These are phyloP conservation scores for Diaporthe sp. DNA, from an alignment of 2,329 filamentous ascomycete genomes.

Conservation along the genomic window DNA sequence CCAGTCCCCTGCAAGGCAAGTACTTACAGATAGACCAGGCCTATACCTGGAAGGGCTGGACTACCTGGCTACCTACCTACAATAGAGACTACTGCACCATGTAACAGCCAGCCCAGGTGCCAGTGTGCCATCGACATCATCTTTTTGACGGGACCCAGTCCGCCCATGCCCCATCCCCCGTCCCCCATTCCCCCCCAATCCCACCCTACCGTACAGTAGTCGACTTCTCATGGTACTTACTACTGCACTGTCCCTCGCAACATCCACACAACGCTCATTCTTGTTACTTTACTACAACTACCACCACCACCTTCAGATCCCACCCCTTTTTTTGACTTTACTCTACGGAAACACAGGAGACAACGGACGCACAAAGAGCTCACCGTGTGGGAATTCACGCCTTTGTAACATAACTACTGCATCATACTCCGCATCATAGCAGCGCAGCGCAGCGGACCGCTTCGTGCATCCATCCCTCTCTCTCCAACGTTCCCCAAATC, in stretches of 20 bases:
- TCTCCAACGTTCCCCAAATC: constrained; percentile 36
- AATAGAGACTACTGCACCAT: background rate
- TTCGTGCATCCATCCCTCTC: constrained; percentile 31
- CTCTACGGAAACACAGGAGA: constrained; percentile 18
- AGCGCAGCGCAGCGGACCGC: background rate
- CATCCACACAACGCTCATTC: background rate
- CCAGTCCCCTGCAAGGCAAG: constrained; percentile 16
- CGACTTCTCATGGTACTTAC: constrained; percentile 18
- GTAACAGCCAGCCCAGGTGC: constrained; percentile 22
- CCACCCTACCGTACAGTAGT: constrained; percentile 29
- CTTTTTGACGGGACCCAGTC: constrained; percentile 12
- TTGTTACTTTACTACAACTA: constrained; percentile 5
- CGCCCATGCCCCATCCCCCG: constrained; percentile 1
- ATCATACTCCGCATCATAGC: constrained; percentile 18
- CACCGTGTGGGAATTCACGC: background rate
- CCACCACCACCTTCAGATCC: constrained; percentile 18
- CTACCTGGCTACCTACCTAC: background rate
- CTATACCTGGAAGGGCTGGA: background rate
- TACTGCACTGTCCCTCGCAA: constrained; percentile 30
- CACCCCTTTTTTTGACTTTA: background rate
- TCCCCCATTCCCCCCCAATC: constrained; percentile 16
- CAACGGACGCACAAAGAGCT: constrained; percentile 20
- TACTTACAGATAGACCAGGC: background rate
- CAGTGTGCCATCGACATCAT: constrained; percentile 35
- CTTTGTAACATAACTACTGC: constrained; percentile 18